Percentiles rank a stretch among this genome's conserved stretches.
Evolutionary conservation across 1,284 basidiomycete genomes (phyloP).

Genomic region (Thecaphora thlaspeos): DNA sequence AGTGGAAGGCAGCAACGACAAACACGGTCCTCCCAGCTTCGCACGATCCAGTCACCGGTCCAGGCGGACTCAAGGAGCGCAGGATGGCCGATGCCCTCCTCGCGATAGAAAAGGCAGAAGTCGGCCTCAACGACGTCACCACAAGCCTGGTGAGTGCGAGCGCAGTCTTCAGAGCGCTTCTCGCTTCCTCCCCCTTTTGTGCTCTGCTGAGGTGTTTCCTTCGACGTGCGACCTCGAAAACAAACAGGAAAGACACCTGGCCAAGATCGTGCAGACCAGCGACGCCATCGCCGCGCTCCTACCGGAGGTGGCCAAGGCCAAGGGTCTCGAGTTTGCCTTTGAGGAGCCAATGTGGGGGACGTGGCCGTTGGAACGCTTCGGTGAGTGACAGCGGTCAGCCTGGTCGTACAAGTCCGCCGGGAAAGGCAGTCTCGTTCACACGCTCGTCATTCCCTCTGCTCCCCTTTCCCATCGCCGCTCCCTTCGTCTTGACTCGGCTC

Average conservation of each 20-base stretch:
- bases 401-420: too few relatives aligned
- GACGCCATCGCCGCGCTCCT: conserved; percentile 26
- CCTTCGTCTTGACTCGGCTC: too few relatives aligned
- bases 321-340: conserved; percentile 32
- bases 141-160: conserved; percentile 29
- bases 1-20: conserved; percentile 15
- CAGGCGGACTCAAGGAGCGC: conserved; percentile 21
- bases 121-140: conserved; percentile 15
- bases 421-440: too few relatives aligned
- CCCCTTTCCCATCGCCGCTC: too few relatives aligned
- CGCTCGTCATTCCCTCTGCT: too few relatives aligned
- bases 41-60: conserved; percentile 16
- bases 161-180: too few relatives aligned
- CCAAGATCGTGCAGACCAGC: conserved; percentile 22
- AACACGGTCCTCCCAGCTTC: conserved; percentile 15
- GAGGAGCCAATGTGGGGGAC: conserved; percentile 45
- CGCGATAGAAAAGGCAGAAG: conserved; percentile 21
- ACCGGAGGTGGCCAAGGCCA: conserved; percentile 30
- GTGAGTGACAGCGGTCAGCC: too few relatives aligned
- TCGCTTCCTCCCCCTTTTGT: too few relatives aligned
- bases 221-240: not conserved
- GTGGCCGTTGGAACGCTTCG: conserved; percentile 47
- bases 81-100: conserved; percentile 17
- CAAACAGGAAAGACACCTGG: conserved; percentile 24
- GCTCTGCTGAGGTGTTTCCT: not conserved